Evolutionary conservation across 2,329 filamentous ascomycete genomes (phyloP).

Genomic region (Setomelanomma holmii): DNA sequence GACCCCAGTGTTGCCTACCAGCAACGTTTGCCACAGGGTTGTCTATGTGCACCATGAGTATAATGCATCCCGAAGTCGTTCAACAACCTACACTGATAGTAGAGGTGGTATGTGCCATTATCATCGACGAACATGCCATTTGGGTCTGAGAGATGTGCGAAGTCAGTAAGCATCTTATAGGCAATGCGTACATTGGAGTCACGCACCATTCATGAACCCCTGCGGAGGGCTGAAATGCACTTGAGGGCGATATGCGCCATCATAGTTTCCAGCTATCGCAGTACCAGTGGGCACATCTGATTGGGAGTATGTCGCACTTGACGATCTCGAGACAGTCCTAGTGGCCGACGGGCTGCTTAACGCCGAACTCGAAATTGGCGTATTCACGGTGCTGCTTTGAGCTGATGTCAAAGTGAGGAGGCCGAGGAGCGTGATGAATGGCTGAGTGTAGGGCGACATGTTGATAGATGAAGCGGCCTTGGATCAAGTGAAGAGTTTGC

Average conservation of each 20-base stretch:
- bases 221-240: slow-evolving; percentile 64
- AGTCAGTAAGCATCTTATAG: too few relatives aligned
- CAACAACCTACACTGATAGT: slow-evolving; percentile 64
- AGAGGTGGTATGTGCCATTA: slow-evolving; percentile 67
- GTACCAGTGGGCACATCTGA: slow-evolving; percentile 39
- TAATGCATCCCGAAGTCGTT: not conserved
- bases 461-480: not conserved
- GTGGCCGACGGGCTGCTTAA: not conserved
- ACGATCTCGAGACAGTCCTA: not conserved
- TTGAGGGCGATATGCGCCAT: slow-evolving; percentile 56
- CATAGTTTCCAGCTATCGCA: slow-evolving; percentile 51
- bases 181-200: too few relatives aligned
- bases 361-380: too few relatives aligned
- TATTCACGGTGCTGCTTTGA: too few relatives aligned
- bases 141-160: too few relatives aligned
- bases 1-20: slow-evolving; percentile 72
- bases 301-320: slow-evolving; percentile 30
- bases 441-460: not conserved
- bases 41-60: slow-evolving; percentile 40
- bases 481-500: not conserved
- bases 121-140: slow-evolving; percentile 68
- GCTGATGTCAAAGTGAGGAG: not conserved
- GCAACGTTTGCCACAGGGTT: slow-evolving; percentile 58
- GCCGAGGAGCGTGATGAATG: not conserved
- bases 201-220: slow-evolving; percentile 61